A percentile compares a stretch with the other conserved stretches of the same genome.
Conservation (phyloP, 371 early-diverging fungal genomes). For the Sporodiniella umbellata region DNA sequence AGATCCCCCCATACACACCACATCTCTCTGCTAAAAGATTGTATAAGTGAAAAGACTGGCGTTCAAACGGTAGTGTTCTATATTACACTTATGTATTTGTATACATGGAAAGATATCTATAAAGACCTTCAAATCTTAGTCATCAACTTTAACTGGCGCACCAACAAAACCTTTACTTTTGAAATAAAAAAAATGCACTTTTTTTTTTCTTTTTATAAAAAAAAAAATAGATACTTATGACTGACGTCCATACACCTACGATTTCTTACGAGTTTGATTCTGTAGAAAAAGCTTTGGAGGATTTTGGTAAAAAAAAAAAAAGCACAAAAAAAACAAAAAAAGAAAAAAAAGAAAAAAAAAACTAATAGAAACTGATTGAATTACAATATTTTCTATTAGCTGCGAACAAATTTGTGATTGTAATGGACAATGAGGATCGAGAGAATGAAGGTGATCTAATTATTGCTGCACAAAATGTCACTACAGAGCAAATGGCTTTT, state of each 20-base stretch:
- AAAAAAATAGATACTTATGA: conserved; percentile 6
- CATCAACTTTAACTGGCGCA: too few relatives aligned
- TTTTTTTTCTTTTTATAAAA: background rate
- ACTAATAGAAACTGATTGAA: too few relatives aligned
- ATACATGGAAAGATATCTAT: too few relatives aligned
- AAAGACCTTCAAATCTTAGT: too few relatives aligned
- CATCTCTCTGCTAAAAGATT: too few relatives aligned
- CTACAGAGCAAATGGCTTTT: conserved; percentile 91
- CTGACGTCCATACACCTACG: conserved; percentile 3
- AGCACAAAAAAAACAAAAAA: background rate
- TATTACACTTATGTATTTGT: too few relatives aligned
- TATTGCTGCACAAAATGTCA: conserved; percentile 86
- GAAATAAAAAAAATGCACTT: background rate
- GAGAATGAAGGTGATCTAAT: conserved; percentile 98
- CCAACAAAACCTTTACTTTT: too few relatives aligned
- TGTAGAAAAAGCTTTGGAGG: conserved; percentile 73
- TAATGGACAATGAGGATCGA: conserved; percentile 94
- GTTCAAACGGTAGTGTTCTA: too few relatives aligned
- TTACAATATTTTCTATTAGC: conserved; percentile 19
- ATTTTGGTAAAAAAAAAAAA: conserved; percentile 55
- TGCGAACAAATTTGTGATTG: conserved; percentile 81
- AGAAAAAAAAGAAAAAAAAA: too few relatives aligned
- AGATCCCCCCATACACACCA: too few relatives aligned
- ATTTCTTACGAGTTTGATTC: conserved; percentile 54
- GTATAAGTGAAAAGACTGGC: too few relatives aligned